Evolutionary conservation across 2,329 filamentous ascomycete genomes (phyloP).

Genomic region (Thelonectria blattea): DNA sequence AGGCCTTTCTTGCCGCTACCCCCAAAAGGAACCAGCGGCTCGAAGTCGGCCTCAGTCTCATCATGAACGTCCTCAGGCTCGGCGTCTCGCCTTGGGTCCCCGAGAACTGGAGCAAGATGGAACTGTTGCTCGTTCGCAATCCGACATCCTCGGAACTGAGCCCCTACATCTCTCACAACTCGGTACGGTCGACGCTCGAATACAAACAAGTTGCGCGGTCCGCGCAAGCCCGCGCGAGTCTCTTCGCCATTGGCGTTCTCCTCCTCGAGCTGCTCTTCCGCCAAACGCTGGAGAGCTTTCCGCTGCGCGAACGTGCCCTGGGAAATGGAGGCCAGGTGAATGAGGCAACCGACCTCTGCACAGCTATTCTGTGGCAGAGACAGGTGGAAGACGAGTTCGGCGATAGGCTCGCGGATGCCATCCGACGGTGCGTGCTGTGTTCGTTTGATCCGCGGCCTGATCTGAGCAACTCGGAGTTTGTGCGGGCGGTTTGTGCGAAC

Average conservation of each 20-base stretch:
- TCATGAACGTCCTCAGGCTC: not conserved
- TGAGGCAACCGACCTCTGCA: not conserved
- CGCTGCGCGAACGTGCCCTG: not conserved
- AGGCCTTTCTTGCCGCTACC: not conserved
- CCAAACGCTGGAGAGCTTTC: not conserved
- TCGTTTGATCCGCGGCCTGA: conserved; percentile 6
- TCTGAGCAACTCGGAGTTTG: not conserved
- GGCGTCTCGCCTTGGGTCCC: not conserved
- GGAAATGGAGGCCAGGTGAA: not conserved
- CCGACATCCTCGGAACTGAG: not conserved
- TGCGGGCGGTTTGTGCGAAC: conserved; percentile 1
- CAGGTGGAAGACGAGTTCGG: conserved; percentile 9
- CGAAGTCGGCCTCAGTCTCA: not conserved
- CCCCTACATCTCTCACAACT: not conserved
- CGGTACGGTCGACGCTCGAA: not conserved
- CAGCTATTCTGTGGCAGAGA: not conserved
- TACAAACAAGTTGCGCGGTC: too few relatives aligned
- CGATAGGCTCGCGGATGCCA: conserved; percentile 2
- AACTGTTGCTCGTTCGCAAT: not conserved
- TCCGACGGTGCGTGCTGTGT: conserved; percentile 6
- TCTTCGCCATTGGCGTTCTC: not conserved
- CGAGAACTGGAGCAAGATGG: not conserved
- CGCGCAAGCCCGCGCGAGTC: not conserved
- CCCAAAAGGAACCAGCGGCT: not conserved
- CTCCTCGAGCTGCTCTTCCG: not conserved